Evolutionary conservation across 306 rosid genomes (phyloP).

Genomic region (Styphnolobium japonicum): DNA sequence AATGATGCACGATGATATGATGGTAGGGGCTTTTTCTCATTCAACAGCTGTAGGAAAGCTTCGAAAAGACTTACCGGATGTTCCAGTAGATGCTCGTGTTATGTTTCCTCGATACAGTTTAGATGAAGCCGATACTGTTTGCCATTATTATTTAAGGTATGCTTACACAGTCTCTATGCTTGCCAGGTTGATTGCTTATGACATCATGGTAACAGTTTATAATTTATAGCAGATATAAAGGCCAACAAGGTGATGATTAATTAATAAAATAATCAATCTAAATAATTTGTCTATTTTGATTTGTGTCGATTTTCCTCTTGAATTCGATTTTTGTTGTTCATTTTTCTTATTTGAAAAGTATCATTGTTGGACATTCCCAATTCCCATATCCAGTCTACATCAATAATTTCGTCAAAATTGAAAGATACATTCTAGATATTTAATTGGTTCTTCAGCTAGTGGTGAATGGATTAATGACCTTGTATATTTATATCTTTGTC

Average conservation of each 20-base stretch:
- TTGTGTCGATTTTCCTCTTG: background rate
- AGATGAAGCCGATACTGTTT: slow-evolving; percentile 85
- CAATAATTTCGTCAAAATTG: background rate
- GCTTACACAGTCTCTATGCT: slow-evolving; percentile 1
- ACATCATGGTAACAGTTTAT: background rate
- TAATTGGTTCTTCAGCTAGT: background rate
- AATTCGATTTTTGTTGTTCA: background rate
- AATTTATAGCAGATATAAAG: background rate
- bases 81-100: slow-evolving; percentile 76
- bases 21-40: slow-evolving; percentile 97
- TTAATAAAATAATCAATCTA: background rate
- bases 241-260: background rate
- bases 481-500: background rate
- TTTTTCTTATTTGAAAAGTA: slow-evolving; percentile 11
- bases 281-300: background rate
- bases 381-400: background rate
- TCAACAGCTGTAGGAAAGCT: slow-evolving; percentile 97
- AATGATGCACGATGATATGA: slow-evolving; percentile 86
- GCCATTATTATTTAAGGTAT: slow-evolving; percentile 87
- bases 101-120: slow-evolving; percentile 76
- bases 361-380: slow-evolving; percentile 2
- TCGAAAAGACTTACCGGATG: slow-evolving; percentile 86
- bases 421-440: background rate
- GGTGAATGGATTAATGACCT: background rate
- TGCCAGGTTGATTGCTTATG: slow-evolving; percentile 4